Evolutionary conservation across 1,284 basidiomycete genomes (phyloP), one percentile per base, ranked within the genome.

Genomic region (Phellopilus nigrolimitatus): DNA sequence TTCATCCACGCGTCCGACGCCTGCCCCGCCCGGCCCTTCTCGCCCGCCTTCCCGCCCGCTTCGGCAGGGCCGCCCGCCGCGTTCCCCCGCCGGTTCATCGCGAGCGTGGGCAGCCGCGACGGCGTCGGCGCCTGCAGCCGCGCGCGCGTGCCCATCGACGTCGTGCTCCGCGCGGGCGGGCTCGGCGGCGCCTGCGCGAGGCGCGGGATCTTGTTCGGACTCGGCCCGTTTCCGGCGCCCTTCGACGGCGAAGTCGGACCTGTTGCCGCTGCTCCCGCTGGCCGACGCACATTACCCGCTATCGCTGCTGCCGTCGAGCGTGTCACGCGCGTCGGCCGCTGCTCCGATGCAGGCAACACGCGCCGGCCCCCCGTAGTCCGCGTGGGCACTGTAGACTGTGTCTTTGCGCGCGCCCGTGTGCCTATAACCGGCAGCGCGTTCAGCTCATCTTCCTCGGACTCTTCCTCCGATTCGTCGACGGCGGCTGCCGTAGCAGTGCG

Each of bases 151-250:
- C 53, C 48, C 53, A 54, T 54, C 3, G 47, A 37, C 31, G 53
- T 54, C 13, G 53, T 41, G 48, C 53, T 54, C n/a, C 53, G 48
- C n/a, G 43, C 46, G n/a, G 54, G 44, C 46, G 57, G 51, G 24
- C 42, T 46, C n/a, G 56, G 46, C 15, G 46, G 37, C 28, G 28
- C 39, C 74, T 76, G 25, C 77, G 84, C 76, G 10, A 88, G 72
- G 57, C 85, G 72, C 5, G 87, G 87, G 51, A 89, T 88, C 69
- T 88, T 89, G 64, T 87, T 87, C 3, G 87, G 81, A 3, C 76
- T 71, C 59, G 76, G 77, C 8, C 69, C 68, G 44, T 54, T 54
- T n/a, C 59, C 54, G 15, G 56, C 52, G 40, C 64, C 33, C 6
- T 65, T 57, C 59, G 74, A 74, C 4, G 65, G 61, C 1, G 73